phyloP scores from a whole-genome alignment of 768 basidiomycete species.

The Pleurotus citrinopileatus region DNA sequence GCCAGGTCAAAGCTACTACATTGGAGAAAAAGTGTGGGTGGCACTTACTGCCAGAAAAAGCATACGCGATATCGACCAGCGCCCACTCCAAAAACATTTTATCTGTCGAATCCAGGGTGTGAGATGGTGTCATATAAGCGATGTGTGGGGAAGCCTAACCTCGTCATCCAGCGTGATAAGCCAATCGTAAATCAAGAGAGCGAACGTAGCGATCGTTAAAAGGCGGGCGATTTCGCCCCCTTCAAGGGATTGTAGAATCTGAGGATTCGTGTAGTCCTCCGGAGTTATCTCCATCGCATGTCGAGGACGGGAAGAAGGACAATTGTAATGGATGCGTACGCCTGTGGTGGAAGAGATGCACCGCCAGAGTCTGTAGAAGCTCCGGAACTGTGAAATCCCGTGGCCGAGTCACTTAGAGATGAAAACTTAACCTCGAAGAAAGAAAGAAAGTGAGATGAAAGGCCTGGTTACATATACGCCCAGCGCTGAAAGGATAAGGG shows the following conservation, averaged over 20 bases:
- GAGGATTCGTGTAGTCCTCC: neutral
- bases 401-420: neutral
- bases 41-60: slow-evolving; percentile 35
- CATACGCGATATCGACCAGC: slow-evolving; percentile 31
- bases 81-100: slow-evolving; percentile 37
- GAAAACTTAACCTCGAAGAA: neutral
- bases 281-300: slow-evolving; percentile 5
- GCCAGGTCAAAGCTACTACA: neutral
- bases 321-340: neutral
- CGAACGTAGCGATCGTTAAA: slow-evolving; percentile 6
- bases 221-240: slow-evolving; percentile 8
- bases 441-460: neutral
- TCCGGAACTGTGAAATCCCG: neutral
- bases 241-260: neutral
- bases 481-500: neutral
- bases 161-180: slow-evolving; percentile 37
- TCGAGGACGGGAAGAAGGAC: neutral
- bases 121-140: neutral
- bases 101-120: slow-evolving; percentile 19
- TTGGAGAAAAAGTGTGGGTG: neutral
- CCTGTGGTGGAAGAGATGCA: neutral
- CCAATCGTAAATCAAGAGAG: slow-evolving; percentile 23
- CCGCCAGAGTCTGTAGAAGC: neutral
- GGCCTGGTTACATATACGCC: neutral
- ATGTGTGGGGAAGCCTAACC: slow-evolving; percentile 17